Conservation (phyloP, 257 asterid genomes). For the Anisodus tanguticus region DNA sequence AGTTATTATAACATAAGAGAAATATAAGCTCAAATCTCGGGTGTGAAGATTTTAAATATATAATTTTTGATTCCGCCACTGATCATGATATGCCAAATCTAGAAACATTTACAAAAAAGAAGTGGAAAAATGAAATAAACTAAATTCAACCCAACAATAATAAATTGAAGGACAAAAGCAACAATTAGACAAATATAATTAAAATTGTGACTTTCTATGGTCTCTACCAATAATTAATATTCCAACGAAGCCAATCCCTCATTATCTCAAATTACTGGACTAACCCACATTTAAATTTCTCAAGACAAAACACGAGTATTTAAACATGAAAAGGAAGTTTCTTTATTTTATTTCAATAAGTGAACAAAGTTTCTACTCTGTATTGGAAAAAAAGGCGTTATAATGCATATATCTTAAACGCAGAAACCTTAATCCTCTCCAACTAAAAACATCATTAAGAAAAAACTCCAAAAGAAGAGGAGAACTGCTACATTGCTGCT, state of each 20-base stretch:
- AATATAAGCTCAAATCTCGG: too few species aligned
- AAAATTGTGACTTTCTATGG: background rate
- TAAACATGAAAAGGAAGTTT: slow-evolving; percentile 9
- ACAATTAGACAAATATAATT: background rate
- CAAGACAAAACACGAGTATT: background rate
- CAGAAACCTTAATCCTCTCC: background rate
- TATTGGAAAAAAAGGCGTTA: background rate
- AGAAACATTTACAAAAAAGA: background rate
- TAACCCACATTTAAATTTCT: too few species aligned
- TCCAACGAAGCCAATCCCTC: too few species aligned
- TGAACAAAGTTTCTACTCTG: background rate
- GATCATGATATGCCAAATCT: background rate
- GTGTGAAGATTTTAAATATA: too few species aligned
- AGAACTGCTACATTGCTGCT: background rate
- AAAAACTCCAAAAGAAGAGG: slow-evolving; percentile 17
- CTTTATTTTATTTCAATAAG: background rate
- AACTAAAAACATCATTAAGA: background rate
- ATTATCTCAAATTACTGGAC: too few species aligned
- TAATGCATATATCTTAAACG: slow-evolving; percentile 21
- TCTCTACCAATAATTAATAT: too few species aligned
- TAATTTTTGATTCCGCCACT: too few species aligned
- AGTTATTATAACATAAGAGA: background rate
- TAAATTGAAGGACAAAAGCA: background rate
- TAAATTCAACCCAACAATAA: background rate
- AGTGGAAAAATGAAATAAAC: background rate